These are phyloP conservation scores for Skeletonema tropicum DNA, from an alignment of 108 stramenopile genomes.

Conservation along the genomic window DNA sequence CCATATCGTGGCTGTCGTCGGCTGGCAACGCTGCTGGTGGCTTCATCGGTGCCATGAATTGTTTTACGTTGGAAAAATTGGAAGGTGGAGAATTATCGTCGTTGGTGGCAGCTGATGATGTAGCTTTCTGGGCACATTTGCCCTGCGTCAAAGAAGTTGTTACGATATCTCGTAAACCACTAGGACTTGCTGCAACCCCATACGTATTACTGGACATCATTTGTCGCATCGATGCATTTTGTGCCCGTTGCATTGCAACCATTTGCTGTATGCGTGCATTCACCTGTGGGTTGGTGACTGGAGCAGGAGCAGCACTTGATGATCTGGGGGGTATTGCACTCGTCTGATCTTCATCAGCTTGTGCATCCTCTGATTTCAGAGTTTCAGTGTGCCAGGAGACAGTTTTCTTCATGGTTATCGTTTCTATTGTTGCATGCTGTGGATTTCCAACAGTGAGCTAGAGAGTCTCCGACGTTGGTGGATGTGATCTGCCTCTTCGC, in stretches of 20 bases:
- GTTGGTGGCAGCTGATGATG: neutral
- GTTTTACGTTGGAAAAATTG: neutral
- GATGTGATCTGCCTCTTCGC: too few species aligned
- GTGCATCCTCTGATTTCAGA: neutral
- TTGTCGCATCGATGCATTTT: conserved; percentile 36
- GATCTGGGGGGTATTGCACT: neutral
- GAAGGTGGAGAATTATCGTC: neutral
- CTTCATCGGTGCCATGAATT: conserved; percentile 12
- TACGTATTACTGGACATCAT: conserved; percentile 12
- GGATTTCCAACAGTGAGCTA: too few species aligned
- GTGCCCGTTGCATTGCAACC: conserved; percentile 36
- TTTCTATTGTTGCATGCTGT: neutral
- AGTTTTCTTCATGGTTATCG: conserved; percentile 22
- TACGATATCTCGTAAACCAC: conserved; percentile 18
- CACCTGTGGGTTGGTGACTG: conserved; percentile 11
- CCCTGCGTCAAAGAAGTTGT: neutral
- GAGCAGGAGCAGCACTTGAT: conserved; percentile 2
- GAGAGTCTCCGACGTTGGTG: too few species aligned
- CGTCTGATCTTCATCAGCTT: neutral
- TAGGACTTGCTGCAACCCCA: conserved; percentile 18
- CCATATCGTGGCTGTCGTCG: neutral
- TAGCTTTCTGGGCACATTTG: neutral
- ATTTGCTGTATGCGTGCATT: conserved; percentile 33
- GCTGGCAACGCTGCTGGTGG: conserved; percentile 1
- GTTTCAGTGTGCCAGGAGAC: conserved; percentile 31